A percentile compares a stretch with the other conserved stretches of the same genome.
phyloP scores from a whole-genome alignment of 2,329 filamentous ascomycete species.

The Aspergillus sp. region DNA sequence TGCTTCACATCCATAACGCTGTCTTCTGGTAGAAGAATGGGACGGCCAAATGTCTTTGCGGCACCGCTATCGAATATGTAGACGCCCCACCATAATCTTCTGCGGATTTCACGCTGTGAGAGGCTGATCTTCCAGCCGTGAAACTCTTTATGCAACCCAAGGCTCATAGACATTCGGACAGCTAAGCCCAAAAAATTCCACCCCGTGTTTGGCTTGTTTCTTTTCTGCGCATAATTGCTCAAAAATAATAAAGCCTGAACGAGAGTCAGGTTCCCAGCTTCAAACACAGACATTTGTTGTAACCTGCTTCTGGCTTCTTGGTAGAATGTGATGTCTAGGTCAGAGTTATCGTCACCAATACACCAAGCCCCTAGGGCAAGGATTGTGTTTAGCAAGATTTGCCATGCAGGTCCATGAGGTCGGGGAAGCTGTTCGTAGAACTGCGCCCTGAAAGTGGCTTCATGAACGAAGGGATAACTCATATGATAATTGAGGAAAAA shows the following conservation, averaged over 20 bases:
- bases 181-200: constrained; percentile 52
- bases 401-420: constrained; percentile 45
- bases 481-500: constrained; percentile 50
- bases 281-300: constrained; percentile 47
- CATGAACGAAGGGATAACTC: constrained; percentile 50
- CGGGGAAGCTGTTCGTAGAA: constrained; percentile 46
- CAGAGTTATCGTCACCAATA: constrained; percentile 40
- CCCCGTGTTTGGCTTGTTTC: constrained; percentile 52
- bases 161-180: constrained; percentile 51
- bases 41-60: constrained; percentile 52
- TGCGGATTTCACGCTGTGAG: constrained; percentile 42
- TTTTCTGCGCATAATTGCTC: constrained; percentile 52
- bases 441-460: constrained; percentile 49
- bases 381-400: constrained; percentile 48
- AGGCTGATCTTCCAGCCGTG: constrained; percentile 48
- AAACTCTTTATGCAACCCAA: constrained; percentile 54
- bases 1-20: constrained; percentile 46
- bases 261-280: constrained; percentile 50
- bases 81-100: constrained; percentile 44
- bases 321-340: constrained; percentile 48
- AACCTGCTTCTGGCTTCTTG: constrained; percentile 49
- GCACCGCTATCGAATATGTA: constrained; percentile 53
- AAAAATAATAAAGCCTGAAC: constrained; percentile 50
- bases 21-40: constrained; percentile 47
- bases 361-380: constrained; percentile 48